Conservation (phyloP, 1,284 basidiomycete genomes). For the Rhodotorula sp. region DNA sequence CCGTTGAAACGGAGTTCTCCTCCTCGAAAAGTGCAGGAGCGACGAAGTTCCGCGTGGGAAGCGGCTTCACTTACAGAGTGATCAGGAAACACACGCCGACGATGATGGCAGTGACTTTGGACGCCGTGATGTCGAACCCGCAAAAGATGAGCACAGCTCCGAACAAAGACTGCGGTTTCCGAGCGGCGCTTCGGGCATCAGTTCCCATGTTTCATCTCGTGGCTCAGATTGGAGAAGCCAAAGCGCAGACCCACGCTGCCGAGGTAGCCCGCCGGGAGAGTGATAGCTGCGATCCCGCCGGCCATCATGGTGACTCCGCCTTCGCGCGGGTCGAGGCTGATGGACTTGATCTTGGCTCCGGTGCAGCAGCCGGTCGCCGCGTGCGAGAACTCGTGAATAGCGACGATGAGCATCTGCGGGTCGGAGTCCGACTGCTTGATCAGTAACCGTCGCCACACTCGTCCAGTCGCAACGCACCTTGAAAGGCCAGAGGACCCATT, state of each 20-base stretch:
- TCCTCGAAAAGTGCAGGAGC: conserved; percentile 68
- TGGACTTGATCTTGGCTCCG: conserved; percentile 84
- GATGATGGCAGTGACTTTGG: conserved; percentile 80
- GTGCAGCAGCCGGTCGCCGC: conserved; percentile 63
- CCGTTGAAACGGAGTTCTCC: not conserved
- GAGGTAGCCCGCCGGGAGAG: conserved; percentile 80
- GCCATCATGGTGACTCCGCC: conserved; percentile 84
- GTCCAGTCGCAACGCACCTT: conserved; percentile 64
- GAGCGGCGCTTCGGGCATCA: not conserved
- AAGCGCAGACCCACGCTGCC: conserved; percentile 58
- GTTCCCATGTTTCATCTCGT: too few relatives aligned
- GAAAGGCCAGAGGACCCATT: conserved; percentile 81
- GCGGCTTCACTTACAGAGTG: conserved; percentile 71
- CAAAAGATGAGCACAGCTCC: conserved; percentile 86
- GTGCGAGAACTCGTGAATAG: conserved; percentile 42
- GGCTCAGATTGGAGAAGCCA: not conserved
- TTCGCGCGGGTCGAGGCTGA: conserved; percentile 73
- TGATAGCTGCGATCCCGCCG: conserved; percentile 82
- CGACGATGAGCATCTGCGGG: conserved; percentile 28
- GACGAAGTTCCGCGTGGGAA: conserved; percentile 48
- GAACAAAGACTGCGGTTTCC: conserved; percentile 61
- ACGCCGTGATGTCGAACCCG: conserved; percentile 87
- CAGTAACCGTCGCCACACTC: too few relatives aligned
- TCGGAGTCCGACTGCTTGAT: too few relatives aligned
- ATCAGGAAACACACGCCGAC: conserved; percentile 85